Base-by-base conservation (phyloP, 441 rosid species). In the Hura crepitans region DNA sequence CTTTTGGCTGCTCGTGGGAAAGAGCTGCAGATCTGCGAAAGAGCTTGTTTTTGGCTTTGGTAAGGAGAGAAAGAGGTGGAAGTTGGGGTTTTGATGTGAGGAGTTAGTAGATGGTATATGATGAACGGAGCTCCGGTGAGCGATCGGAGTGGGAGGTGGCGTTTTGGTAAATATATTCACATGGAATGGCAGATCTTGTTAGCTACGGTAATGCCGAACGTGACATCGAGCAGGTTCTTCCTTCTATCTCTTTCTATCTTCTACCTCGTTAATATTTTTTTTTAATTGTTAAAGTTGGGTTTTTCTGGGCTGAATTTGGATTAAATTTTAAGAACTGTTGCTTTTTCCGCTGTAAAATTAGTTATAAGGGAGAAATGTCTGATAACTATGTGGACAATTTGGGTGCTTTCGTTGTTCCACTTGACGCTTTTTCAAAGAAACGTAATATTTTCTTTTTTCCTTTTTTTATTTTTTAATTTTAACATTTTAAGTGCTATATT, bases 161-260 rank as follows among this genome's bases (percentile, higher is more conserved):
- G 80, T 71, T 82, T 79, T 74, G 83, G 89, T 85, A 79, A 83
- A 77, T 75, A 74, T 79, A 72, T 84, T 78, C 97, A 84, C 90
- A 93, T 93, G 97, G 98, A 93, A 93, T 93, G 97, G 97, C 93
- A 86, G 94, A 93, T 91, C 96, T 87, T 86, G 85, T 82, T 87
- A 84, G 87, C 86, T 87, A 82, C 83, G 91, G 88, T 77, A 85
- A 82, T 86, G 84, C 94, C 76, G 86, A 81, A 60, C 94, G 96
- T 64, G 92, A 93, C 81, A 88, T 84, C 80, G 89, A 88, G 63
- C 93, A 88, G 98, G 98, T 89, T 61, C 73, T 55, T 68, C 59
- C 77, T 62, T 57, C 45, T 71, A 7, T 58, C 18, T 30, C 13
- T 39, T 45, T 33, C 22, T 37, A 9, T 28, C 11, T 14, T 37